Base-by-base conservation (phyloP, 2,329 filamentous ascomycete genomes). In the Epichloe glyceriae region DNA sequence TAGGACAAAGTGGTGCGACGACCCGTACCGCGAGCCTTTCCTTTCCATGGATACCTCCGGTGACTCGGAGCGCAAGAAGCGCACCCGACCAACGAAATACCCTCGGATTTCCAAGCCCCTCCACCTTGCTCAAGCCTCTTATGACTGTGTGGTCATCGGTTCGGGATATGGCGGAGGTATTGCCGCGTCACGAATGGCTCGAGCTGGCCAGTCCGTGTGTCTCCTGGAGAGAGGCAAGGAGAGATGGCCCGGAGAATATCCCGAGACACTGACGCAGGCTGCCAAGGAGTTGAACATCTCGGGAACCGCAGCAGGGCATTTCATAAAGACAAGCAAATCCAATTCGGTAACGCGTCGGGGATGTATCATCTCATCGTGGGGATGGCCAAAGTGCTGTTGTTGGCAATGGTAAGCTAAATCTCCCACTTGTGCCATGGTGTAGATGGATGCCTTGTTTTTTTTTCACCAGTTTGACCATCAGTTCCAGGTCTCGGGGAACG, bases 91-190 rank as follows among this genome's bases (percentile, higher is more conserved):
- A 40, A 15, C 12, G 11, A 47, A 20, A 33, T 35, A 19, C 53
- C 78, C 77, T 1, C 71, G 78, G 1, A 74, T 82, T 52, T 78
- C 76, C 20, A 74, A 71, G 52, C 73, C 76, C 0, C 71, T 82
- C 12, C 74, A 81, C 59, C 64, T 80, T 26, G 73, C 84, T 60
- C 70, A 74, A 26, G 66, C 68, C 50, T 63, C 62, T 0, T 86
- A 86, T 56, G 82, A 86, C 64, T 76, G 76, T 39, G 73, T 86
- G 11, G 79, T 86, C 33, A 78, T 86, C 52, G 82, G 83, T 1
- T 84, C 80, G 10, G 83, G 83, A 1, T 86, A 86, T 61, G 83
- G 83, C 22, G 82, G 80, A 39, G 78, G 75, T 22, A 76, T 86
- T 19, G 82, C 82, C 3, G 82, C 82, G 0, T 78, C 79, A 20